These are phyloP conservation scores for Calocybe indica DNA, from an alignment of 768 basidiomycete genomes.

Conservation along the genomic window DNA sequence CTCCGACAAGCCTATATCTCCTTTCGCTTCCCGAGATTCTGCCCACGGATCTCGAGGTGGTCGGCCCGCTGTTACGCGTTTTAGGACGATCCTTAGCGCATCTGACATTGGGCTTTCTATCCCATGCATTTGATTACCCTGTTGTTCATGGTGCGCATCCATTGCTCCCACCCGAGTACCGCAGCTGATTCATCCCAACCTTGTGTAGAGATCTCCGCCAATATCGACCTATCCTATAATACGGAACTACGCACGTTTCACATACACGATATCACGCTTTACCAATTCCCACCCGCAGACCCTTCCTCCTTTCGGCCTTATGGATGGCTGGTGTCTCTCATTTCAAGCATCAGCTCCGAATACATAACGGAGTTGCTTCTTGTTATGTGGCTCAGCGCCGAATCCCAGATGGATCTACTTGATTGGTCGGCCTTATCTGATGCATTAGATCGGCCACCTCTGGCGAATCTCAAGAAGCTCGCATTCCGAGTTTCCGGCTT, in stretches of 20 bases:
- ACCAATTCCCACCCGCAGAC: conserved; percentile 19
- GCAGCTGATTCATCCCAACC: not conserved
- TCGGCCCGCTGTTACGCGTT: not conserved
- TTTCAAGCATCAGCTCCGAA: conserved; percentile 17
- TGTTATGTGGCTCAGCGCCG: conserved; percentile 26
- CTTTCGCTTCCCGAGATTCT: conserved; percentile 6
- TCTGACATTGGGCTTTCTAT: conserved; percentile 24
- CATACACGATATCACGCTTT: conserved; percentile 26
- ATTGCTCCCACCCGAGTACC: not conserved
- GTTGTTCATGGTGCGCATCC: not conserved
- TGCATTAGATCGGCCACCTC: conserved; percentile 11
- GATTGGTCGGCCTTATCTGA: conserved; percentile 22
- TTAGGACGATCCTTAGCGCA: conserved; percentile 21
- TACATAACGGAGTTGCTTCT: conserved; percentile 16
- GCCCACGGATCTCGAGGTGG: too few species aligned
- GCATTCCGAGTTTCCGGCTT: conserved; percentile 26
- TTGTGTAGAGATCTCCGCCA: conserved; percentile 11
- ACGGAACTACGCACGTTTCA: conserved; percentile 17
- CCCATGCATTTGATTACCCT: conserved; percentile 10
- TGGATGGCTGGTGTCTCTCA: conserved; percentile 21
- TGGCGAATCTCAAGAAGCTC: conserved; percentile 11
- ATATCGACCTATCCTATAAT: conserved; percentile 20
- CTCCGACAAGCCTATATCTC: not conserved
- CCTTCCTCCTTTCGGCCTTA: conserved; percentile 9
- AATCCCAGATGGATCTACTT: conserved; percentile 24